A percentile compares a stretch with the other conserved stretches of the same genome.
phyloP scores from a whole-genome alignment of 2,329 filamentous ascomycete genomes.

The Penicillium concentricum region DNA sequence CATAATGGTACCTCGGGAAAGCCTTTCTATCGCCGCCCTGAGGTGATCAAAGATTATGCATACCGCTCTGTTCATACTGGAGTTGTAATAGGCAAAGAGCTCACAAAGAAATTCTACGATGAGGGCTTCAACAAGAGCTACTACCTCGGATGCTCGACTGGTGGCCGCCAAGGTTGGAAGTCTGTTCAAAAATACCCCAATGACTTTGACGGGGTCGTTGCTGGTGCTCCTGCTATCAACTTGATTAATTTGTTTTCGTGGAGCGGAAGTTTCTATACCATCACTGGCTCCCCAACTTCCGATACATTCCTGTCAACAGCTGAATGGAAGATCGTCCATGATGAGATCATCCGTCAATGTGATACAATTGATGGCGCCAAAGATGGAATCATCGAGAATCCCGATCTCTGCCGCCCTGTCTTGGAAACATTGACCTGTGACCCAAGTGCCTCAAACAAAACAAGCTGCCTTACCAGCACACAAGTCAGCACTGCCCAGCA shows the following conservation, averaged over 20 bases:
- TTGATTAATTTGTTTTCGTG: slow-evolving; percentile 47
- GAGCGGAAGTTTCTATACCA: slow-evolving; percentile 44
- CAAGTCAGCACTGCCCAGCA: slow-evolving; percentile 33
- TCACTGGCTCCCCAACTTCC: slow-evolving; percentile 40
- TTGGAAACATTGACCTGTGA: slow-evolving; percentile 35
- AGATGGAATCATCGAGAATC: slow-evolving; percentile 41
- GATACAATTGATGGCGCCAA: slow-evolving; percentile 32
- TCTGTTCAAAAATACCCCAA: slow-evolving; percentile 46
- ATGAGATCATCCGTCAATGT: slow-evolving; percentile 39
- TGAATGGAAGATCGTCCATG: slow-evolving; percentile 34
- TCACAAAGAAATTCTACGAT: slow-evolving; percentile 42
- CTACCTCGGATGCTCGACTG: slow-evolving; percentile 51
- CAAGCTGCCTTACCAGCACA: slow-evolving; percentile 30
- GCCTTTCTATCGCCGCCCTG: slow-evolving; percentile 48
- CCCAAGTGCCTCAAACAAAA: slow-evolving; percentile 13
- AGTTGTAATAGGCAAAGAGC: slow-evolving; percentile 41
- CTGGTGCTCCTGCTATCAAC: slow-evolving; percentile 45
- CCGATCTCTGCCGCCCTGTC: slow-evolving; percentile 34
- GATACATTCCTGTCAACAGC: slow-evolving; percentile 29
- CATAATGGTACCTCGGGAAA: slow-evolving; percentile 50
- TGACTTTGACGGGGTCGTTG: slow-evolving; percentile 51
- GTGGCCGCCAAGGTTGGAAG: slow-evolving; percentile 50
- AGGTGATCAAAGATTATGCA: slow-evolving; percentile 50
- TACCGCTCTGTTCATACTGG: slow-evolving; percentile 47
- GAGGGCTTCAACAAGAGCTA: slow-evolving; percentile 46